phyloP scores from a whole-genome alignment of 1,284 basidiomycete species.

The Sporisorium graminicola region DNA sequence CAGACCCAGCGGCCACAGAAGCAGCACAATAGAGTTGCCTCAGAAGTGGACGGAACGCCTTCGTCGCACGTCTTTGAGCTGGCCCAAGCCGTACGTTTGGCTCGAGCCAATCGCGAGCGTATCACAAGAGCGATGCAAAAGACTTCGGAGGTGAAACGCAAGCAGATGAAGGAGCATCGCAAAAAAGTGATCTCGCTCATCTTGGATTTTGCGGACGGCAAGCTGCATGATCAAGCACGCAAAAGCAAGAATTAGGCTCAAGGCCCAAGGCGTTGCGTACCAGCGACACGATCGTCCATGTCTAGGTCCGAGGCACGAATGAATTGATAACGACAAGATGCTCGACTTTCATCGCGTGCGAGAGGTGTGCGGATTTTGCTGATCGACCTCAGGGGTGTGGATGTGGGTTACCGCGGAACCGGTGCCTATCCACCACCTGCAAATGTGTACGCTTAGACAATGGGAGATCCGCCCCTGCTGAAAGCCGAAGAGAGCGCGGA shows the following conservation, averaged over 20 bases:
- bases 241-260: neutral
- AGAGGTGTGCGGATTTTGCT: no score
- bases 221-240: constrained; percentile 20
- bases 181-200: constrained; percentile 32
- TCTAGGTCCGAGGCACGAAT: no score
- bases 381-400: no score
- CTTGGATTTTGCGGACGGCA: constrained; percentile 36
- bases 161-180: constrained; percentile 25
- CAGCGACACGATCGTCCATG: neutral
- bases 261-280: no score
- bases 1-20: neutral
- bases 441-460: no score
- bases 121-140: constrained; percentile 5
- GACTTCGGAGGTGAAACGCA: neutral
- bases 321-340: neutral
- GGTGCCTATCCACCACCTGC: no score
- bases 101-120: constrained; percentile 7
- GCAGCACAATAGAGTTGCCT: neutral
- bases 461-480: no score
- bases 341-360: neutral
- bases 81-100: constrained; percentile 9
- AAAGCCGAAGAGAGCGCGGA: no score
- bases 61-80: constrained; percentile 22
- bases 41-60: neutral
- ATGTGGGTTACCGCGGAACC: no score